Percentiles rank a stretch among this genome's conserved stretches.
phyloP scores from a whole-genome alignment of 2,329 filamentous ascomycete genomes.

The Colletotrichum cordylinicola region DNA sequence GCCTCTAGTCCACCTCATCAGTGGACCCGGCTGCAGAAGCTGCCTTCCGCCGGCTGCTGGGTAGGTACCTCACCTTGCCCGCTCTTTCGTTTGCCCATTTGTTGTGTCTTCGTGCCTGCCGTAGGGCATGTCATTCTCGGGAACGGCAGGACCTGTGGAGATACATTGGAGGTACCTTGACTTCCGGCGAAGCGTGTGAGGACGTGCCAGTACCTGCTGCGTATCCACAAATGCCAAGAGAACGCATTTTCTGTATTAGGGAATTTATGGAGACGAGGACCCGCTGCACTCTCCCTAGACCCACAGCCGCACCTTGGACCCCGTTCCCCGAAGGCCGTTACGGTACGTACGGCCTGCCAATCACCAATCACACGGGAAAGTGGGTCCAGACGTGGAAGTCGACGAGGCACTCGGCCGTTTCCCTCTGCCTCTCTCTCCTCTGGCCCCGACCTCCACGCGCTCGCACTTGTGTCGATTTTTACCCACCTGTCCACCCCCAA shows the following conservation, averaged over 20 bases:
- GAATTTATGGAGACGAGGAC: background rate
- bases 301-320: background rate
- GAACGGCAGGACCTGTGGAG: background rate
- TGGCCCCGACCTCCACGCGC: slow-evolving; percentile 8
- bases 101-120: background rate
- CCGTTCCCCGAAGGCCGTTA: background rate
- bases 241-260: background rate
- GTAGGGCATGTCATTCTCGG: background rate
- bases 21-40: background rate
- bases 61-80: background rate
- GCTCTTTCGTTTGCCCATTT: background rate
- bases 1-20: background rate
- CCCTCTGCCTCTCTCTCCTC: background rate
- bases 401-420: slow-evolving; percentile 9
- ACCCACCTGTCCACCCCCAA: background rate
- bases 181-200: no score
- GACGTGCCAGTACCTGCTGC: background rate
- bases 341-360: background rate
- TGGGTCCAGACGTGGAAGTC: background rate
- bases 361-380: slow-evolving; percentile 6
- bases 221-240: background rate
- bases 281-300: background rate
- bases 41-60: background rate
- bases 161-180: background rate
- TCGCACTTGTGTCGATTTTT: background rate